phyloP scores from a whole-genome alignment of 2,329 filamentous ascomycete genomes.

The Knufia fluminis region DNA sequence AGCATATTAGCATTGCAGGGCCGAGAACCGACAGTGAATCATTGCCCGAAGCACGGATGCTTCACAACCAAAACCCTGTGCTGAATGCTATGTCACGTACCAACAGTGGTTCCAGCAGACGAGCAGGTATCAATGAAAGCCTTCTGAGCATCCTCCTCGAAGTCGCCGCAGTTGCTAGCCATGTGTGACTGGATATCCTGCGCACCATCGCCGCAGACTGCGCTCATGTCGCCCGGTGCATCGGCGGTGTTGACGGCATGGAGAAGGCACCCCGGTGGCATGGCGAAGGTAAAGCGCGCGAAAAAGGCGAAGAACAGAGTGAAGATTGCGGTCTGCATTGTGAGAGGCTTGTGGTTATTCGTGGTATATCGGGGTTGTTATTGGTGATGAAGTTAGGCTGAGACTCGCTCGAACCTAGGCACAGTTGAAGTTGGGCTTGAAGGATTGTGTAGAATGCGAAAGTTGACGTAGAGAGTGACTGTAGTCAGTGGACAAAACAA shows the following conservation, averaged over 20 bases:
- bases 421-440: not conserved
- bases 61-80: conserved; percentile 1
- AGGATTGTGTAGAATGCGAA: not conserved
- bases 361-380: not conserved
- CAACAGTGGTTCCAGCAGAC: conserved; percentile 32
- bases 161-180: conserved; percentile 27
- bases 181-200: conserved; percentile 31
- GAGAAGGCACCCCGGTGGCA: conserved; percentile 43
- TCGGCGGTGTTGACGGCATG: conserved; percentile 37
- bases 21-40: too few species aligned
- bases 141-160: conserved; percentile 28
- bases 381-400: not conserved
- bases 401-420: not conserved
- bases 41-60: too few species aligned
- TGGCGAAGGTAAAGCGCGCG: conserved; percentile 32
- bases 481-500: conserved; percentile 1
- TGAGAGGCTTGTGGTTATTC: not conserved
- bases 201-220: conserved; percentile 30
- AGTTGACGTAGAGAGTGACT: conserved; percentile 6
- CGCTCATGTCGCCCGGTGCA: conserved; percentile 31
- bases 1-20: conserved; percentile 12
- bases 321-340: conserved; percentile 15
- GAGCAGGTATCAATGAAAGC: conserved; percentile 33
- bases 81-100: conserved; percentile 25
- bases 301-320: conserved; percentile 35